Evolutionary conservation across 2,329 filamentous ascomycete species (phyloP), one percentile per base, ranked within the genome.

Genomic region (Colletotrichum euphorbiae): DNA sequence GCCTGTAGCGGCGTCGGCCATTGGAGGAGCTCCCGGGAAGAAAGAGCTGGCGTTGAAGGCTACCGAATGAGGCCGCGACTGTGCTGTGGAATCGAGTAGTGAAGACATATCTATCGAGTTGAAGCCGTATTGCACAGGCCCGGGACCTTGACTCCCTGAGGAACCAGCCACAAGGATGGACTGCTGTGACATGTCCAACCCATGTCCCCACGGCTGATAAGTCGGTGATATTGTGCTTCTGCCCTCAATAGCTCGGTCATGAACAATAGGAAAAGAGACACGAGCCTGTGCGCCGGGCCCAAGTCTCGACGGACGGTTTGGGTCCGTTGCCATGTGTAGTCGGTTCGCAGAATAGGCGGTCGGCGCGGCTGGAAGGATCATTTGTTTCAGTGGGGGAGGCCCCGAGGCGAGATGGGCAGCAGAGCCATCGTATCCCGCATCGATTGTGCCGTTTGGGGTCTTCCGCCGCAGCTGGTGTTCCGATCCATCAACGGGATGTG

Each of bases 401-500:
- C 92, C 91, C 40, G 90, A 88, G 9, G 86, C 89, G 73, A 91
- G 88, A 75, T 93, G 91, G 21, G 90, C 85, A 1, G 90, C 89
- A 5, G 92, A 93, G 36, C 92, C 93, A 84, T 98, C 94, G 75
- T 97, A 98, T 11, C 93, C 94, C 61, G 93, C 93, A 71, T 95
- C 91, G 69, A 98, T 87, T 42, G 94, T 97, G n/a, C 95, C 96
- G 75, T 91, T 95, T 4, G 95, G 96, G 8, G 95, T 98, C 79
- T 98, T 98, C 72, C 95, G 89, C 72, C 95, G 89, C 64, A 98
- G 84, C 73, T 93, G 92, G 78, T 97, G 90, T 77, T 97, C 93
- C 61, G 79, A 77, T 62, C 79, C 77, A 4, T 82, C 79, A 33
- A 64, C 19, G 21, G 68, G 46, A 6, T 67, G 69, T n/a, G 60